Conservation (phyloP, 208 protist genomes). For the Leishmania lainsoni region DNA sequence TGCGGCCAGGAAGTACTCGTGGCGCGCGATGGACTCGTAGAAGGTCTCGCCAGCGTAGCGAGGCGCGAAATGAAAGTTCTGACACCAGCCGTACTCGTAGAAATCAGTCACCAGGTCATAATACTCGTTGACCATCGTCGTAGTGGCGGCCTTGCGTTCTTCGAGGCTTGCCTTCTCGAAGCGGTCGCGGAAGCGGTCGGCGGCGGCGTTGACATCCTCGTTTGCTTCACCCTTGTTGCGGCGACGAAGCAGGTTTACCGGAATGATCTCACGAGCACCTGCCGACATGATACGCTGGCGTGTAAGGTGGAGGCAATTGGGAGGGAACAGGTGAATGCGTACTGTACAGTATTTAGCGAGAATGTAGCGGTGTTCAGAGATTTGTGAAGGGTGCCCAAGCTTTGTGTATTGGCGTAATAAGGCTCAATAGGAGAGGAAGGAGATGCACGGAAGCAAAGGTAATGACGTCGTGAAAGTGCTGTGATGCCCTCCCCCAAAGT, state of each 20-base stretch:
- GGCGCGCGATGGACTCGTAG: slow-evolving; percentile 91
- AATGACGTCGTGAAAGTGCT: background rate
- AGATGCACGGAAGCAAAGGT: background rate
- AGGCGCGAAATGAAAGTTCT: slow-evolving; percentile 96
- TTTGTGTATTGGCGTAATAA: background rate
- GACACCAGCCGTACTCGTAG: slow-evolving; percentile 97
- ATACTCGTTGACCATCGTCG: slow-evolving; percentile 94
- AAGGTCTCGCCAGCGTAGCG: slow-evolving; percentile 88
- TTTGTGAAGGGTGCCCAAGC: background rate
- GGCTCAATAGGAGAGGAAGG: background rate
- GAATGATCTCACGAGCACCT: slow-evolving; percentile 45
- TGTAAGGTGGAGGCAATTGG: background rate
- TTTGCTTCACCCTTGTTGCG: slow-evolving; percentile 55
- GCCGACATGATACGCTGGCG: slow-evolving; percentile 47
- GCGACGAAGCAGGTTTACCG: slow-evolving; percentile 63
- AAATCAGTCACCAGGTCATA: slow-evolving; percentile 98
- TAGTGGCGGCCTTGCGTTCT: slow-evolving; percentile 74
- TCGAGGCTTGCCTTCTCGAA: slow-evolving; percentile 72
- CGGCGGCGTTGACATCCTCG: slow-evolving; percentile 60
- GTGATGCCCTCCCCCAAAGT: background rate
- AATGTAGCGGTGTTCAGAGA: background rate
- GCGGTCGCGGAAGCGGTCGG: slow-evolving; percentile 80
- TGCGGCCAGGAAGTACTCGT: slow-evolving; percentile 95
- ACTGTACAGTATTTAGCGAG: background rate
- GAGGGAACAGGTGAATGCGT: background rate